Base-by-base conservation (phyloP, 1,139 yeast genomes). In the Arxiozyma bovina region DNA sequence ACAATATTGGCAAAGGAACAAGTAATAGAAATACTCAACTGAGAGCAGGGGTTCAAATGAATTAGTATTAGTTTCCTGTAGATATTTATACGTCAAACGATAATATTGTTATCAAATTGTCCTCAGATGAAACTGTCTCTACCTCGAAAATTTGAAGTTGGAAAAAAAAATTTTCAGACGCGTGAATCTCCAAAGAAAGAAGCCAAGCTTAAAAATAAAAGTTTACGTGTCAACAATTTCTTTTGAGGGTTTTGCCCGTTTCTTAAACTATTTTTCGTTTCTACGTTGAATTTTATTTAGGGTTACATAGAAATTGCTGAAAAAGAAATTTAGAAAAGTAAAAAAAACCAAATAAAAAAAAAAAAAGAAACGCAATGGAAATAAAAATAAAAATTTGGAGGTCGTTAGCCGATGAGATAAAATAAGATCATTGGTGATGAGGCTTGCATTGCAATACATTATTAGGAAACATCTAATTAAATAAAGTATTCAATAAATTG, bases 171-270 rank as follows among this genome's bases (percentile, higher is more conserved):
- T 27, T 18, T 51, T 44, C n/a, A 44, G 45, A 30, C 30, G 50
- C 51, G 51, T 49, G 4, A 47, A 27, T 8, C 38, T 15, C 9
- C 8, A 42, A 41, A 18, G n/a, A 41, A 34, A 40, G 4, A 17
- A 21, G 21, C 18, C 40, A 20, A 11, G 17, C 20, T 48, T 5
- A 9, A 27, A n/a, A 25, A 27, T 27, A 45, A 25, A 23, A 20
- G n/a, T 34, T 50, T 42, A 25, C 51, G 51, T 46, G 51, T 50
- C 51, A n/a, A 11, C 2, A 11, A 11, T 21, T 9, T 17, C n/a
- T 23, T 6, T 21, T 21, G 22, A 43, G 46, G 30, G 46, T 23
- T 34, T 20, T 12, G n/a, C 27, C 11, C 7, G n/a, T 27, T 21
- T 42, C 9, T 38, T 48, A 40, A 42, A 23, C 4, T 22, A 30